Evolutionary conservation across 2,329 filamentous ascomycete species (phyloP).

Genomic region (Aspergillus sp.): DNA sequence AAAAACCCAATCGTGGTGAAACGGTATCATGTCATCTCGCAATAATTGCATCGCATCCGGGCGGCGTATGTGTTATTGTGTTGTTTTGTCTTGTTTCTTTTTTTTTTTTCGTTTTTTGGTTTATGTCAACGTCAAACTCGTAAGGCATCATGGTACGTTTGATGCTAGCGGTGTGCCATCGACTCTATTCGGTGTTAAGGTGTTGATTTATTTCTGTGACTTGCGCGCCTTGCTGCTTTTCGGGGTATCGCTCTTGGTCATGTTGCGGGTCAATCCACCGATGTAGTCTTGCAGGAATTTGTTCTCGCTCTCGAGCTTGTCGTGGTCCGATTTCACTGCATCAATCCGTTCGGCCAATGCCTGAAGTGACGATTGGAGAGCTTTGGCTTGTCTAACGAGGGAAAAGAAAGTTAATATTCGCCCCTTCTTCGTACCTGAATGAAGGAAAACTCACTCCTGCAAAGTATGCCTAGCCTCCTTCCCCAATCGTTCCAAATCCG

Average conservation of each 20-base stretch:
- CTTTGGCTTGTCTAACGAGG: slow-evolving; percentile 67
- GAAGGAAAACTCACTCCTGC: slow-evolving; percentile 48
- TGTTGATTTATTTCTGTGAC: slow-evolving; percentile 28
- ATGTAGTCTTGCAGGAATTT: slow-evolving; percentile 98
- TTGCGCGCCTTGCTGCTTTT: slow-evolving; percentile 48
- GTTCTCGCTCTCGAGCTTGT: slow-evolving; percentile 95
- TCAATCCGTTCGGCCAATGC: slow-evolving; percentile 91
- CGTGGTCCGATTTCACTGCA: slow-evolving; percentile 86
- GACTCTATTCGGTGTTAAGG: too few relatives aligned
- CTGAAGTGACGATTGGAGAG: slow-evolving; percentile 79
- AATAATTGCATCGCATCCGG: not conserved
- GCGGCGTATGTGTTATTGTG: not conserved
- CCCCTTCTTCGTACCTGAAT: not conserved
- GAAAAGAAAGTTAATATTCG: not conserved
- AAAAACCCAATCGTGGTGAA: not conserved
- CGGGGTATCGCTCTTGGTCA: slow-evolving; percentile 51
- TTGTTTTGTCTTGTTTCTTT: not conserved
- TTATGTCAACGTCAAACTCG: not conserved
- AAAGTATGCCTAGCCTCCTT: slow-evolving; percentile 65
- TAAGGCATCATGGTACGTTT: not conserved
- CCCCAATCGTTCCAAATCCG: slow-evolving; percentile 81
- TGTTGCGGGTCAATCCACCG: slow-evolving; percentile 80
- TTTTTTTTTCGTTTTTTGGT: not conserved
- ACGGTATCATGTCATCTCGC: not conserved
- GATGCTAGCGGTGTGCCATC: too few relatives aligned